Conservation (phyloP, 768 basidiomycete species). For the Roridomyces roridus region DNA sequence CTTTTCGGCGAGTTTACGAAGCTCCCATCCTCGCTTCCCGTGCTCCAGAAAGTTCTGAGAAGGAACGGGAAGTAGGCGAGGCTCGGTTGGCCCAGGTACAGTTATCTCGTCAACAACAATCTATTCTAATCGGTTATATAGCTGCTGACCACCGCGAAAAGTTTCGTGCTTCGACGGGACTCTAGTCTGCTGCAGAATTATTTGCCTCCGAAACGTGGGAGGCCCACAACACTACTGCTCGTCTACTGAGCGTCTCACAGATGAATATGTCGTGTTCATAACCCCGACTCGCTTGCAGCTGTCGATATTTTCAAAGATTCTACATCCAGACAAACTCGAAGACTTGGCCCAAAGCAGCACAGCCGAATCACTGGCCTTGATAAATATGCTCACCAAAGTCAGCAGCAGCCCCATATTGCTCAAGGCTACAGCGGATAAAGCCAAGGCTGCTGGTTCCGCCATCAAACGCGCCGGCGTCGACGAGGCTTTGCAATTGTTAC, state of each 20-base stretch:
- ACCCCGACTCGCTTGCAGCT: conserved; percentile 86
- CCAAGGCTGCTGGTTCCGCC: conserved; percentile 42
- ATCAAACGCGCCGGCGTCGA: conserved; percentile 56
- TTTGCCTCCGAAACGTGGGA: conserved; percentile 89
- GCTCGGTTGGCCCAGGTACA: conserved; percentile 78
- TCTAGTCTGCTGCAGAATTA: conserved; percentile 82
- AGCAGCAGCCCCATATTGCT: conserved; percentile 91
- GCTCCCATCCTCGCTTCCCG: conserved; percentile 86
- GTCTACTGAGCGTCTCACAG: conserved; percentile 44
- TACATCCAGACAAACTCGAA: conserved; percentile 74
- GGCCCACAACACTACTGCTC: background rate
- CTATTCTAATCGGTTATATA: conserved; percentile 33
- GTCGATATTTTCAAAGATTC: conserved; percentile 76
- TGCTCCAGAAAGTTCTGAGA: conserved; percentile 71
- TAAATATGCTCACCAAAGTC: conserved; percentile 85
- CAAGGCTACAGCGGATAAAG: conserved; percentile 77
- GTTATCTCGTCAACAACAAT: background rate
- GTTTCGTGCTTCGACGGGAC: conserved; percentile 91
- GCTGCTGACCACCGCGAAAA: conserved; percentile 77
- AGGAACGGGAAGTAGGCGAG: conserved; percentile 80
- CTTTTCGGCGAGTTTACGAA: conserved; percentile 86
- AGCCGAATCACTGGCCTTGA: conserved; percentile 79
- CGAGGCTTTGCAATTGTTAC: conserved; percentile 69
- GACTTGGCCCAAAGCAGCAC: conserved; percentile 73
- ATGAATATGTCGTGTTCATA: conserved; percentile 98